These are phyloP conservation scores for Sambucus nigra DNA, from an alignment of 129 eudicot genomes.

Conservation along the genomic window DNA sequence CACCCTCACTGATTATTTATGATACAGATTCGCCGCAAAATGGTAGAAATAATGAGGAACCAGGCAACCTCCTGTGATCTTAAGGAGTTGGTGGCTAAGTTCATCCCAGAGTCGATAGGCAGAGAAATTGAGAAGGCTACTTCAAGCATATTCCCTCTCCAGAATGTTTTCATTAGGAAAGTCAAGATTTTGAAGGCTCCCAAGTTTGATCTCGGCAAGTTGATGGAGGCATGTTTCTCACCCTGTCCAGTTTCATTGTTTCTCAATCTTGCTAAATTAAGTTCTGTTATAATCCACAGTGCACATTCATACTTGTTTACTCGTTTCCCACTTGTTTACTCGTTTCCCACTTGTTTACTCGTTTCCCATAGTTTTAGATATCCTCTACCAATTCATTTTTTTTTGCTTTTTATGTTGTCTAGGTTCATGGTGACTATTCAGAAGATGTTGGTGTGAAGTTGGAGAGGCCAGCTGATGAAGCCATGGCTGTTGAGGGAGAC, in stretches of 20 bases:
- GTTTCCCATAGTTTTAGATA: no score
- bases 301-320: not conserved
- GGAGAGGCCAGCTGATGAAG: constrained; percentile 2
- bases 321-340: not conserved
- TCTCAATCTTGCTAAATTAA: not conserved
- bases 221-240: constrained; percentile 13
- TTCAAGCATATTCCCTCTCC: constrained; percentile 12
- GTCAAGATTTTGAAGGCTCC: constrained; percentile 17
- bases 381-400: no score
- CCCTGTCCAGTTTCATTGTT: not conserved
- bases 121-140: constrained; percentile 20
- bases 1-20: no score
- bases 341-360: not conserved
- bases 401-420: not conserved
- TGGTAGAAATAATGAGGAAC: constrained; percentile 15
- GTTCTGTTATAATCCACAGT: not conserved
- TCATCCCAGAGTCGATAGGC: constrained; percentile 16
- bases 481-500: not conserved
- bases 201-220: constrained; percentile 15
- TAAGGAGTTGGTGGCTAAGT: constrained; percentile 12
- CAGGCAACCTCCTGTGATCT: constrained; percentile 15
- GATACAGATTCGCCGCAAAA: constrained; percentile 19
- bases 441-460: constrained; percentile 2
- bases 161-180: constrained; percentile 12
- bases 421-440: constrained; percentile 1